A percentile compares a stretch with the other conserved stretches of the same genome.
Evolutionary conservation across 179 eudicot genomes (phyloP).

Genomic region (Corrigiola litoralis): DNA sequence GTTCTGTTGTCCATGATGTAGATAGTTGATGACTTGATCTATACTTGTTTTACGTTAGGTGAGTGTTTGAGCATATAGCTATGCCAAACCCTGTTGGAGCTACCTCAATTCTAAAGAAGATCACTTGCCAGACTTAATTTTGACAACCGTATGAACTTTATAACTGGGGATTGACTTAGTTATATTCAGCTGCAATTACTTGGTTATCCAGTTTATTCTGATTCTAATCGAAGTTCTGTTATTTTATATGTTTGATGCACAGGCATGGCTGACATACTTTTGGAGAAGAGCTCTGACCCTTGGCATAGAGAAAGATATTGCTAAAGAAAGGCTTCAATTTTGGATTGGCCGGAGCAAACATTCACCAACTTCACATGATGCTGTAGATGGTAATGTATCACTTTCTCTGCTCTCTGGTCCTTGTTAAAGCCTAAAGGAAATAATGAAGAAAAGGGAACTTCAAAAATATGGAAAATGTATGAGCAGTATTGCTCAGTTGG

Average conservation of each 20-base stretch:
- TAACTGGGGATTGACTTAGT: not conserved
- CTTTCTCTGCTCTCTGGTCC: not conserved
- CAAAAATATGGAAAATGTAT: too few relatives aligned
- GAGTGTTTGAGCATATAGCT: too few relatives aligned
- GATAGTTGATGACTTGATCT: too few relatives aligned
- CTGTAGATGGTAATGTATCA: conserved; percentile 58
- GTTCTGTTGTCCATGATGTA: too few relatives aligned
- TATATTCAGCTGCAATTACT: not conserved
- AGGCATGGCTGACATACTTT: conserved; percentile 91
- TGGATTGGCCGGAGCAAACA: conserved; percentile 74
- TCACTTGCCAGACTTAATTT: too few relatives aligned
- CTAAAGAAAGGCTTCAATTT: conserved; percentile 63
- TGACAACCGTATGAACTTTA: too few relatives aligned
- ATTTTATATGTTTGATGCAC: conserved; percentile 9
- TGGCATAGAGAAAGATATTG: conserved; percentile 66
- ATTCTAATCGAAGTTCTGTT: conserved; percentile 3
- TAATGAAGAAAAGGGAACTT: too few relatives aligned
- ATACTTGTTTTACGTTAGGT: too few relatives aligned
- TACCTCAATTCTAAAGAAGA: too few relatives aligned
- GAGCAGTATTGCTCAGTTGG: not conserved
- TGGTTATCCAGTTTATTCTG: not conserved
- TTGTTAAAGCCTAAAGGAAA: not conserved
- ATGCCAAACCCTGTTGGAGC: too few relatives aligned
- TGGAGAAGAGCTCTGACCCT: conserved; percentile 69
- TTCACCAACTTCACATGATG: conserved; percentile 79